phyloP scores from a whole-genome alignment of 108 stramenopile genomes.

The Nitzschia sp. region DNA sequence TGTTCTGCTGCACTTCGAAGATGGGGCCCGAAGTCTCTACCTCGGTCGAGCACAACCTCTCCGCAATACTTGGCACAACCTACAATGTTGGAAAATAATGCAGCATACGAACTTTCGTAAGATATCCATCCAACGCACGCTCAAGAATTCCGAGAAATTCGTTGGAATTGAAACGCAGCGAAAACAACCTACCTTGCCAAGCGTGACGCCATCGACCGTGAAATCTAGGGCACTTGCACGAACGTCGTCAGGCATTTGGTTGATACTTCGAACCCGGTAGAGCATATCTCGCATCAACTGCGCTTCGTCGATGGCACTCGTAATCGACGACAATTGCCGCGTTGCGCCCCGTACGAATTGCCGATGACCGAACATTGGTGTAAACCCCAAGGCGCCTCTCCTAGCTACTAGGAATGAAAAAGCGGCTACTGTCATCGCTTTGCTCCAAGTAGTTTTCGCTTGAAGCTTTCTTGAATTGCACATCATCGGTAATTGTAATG shows the following conservation, averaged over 20 bases:
- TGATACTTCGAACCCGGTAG: conserved; percentile 65
- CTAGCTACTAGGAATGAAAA: background rate
- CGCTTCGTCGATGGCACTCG: conserved; percentile 10
- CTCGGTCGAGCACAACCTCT: conserved; percentile 39
- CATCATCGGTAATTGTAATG: no score
- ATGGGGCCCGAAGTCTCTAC: conserved; percentile 10
- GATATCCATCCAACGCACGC: background rate
- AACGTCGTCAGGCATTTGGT: conserved; percentile 57
- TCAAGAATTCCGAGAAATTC: background rate
- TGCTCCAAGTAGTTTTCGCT: background rate
- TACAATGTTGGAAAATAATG: background rate
- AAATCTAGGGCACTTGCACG: conserved; percentile 51
- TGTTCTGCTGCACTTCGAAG: conserved; percentile 29
- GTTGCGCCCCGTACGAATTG: background rate
- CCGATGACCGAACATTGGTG: background rate
- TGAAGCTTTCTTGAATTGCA: no score
- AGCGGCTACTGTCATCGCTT: background rate
- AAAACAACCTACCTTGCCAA: conserved; percentile 73
- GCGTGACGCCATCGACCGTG: conserved; percentile 47
- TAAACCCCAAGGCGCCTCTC: background rate
- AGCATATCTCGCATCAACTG: conserved; percentile 70
- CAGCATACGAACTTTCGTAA: background rate
- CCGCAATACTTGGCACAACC: conserved; percentile 47
- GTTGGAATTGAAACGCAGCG: no score
- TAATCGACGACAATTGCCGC: background rate